Conservation (phyloP, 768 basidiomycete species). For the Tulasnella sp. region DNA sequence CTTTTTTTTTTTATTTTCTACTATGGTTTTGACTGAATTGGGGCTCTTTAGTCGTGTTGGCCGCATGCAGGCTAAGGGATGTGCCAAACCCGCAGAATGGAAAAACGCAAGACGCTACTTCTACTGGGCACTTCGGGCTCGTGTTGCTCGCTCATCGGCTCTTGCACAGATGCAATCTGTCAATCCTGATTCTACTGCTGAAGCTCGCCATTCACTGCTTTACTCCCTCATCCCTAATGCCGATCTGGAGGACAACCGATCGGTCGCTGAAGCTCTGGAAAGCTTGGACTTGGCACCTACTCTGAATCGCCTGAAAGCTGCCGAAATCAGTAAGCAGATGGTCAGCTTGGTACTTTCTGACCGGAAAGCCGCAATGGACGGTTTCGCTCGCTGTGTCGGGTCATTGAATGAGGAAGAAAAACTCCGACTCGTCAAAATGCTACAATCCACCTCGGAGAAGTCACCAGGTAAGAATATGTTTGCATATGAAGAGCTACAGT, state of each 20-base stretch:
- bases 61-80: conserved; percentile 96
- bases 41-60: conserved; percentile 58
- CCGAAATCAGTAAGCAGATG: conserved; percentile 53
- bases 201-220: conserved; percentile 54
- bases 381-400: conserved; percentile 60
- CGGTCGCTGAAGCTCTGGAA: conserved; percentile 54
- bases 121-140: conserved; percentile 88
- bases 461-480: conserved; percentile 12
- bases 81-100: conserved; percentile 78
- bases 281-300: conserved; percentile 52
- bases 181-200: conserved; percentile 52
- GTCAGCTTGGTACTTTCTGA: conserved; percentile 55
- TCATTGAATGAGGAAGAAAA: conserved; percentile 62
- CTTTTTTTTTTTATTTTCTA: neutral
- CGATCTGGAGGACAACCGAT: conserved; percentile 39
- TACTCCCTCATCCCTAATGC: conserved; percentile 44
- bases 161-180: conserved; percentile 52
- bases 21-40: conserved; percentile 2
- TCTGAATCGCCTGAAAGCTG: conserved; percentile 50
- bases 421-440: conserved; percentile 21
- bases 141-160: conserved; percentile 53
- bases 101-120: conserved; percentile 78
- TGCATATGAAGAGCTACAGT: no score
- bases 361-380: conserved; percentile 60
- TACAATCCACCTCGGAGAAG: neutral